These are phyloP conservation scores for Physcia stellaris DNA, from an alignment of 495 filamentous ascomycete genomes.

Conservation along the genomic window DNA sequence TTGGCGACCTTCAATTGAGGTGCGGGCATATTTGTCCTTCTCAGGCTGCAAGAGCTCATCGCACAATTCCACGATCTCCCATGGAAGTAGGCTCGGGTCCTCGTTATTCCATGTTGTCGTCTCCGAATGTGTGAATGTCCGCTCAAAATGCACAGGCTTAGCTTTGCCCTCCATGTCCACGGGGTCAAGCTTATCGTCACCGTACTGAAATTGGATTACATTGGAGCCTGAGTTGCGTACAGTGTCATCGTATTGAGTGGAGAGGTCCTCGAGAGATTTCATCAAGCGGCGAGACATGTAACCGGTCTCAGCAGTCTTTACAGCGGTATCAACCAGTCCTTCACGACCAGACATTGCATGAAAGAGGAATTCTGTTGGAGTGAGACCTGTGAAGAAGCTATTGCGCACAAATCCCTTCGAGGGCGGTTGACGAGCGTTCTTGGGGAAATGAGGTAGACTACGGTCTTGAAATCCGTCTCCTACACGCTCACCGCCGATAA, in stretches of 20 bases:
- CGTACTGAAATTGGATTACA: conserved; percentile 94
- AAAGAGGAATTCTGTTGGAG: conserved; percentile 88
- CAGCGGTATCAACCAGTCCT: conserved; percentile 97
- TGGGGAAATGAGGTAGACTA: conserved; percentile 87
- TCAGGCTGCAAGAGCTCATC: conserved; percentile 49
- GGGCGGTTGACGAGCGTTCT: conserved; percentile 75
- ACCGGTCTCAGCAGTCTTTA: conserved; percentile 97
- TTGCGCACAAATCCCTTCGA: conserved; percentile 95
- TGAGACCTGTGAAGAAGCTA: conserved; percentile 91
- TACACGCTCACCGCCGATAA: conserved; percentile 88
- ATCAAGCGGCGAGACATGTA: conserved; percentile 98
- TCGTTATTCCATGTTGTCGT: conserved; percentile 62
- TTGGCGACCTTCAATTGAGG: conserved; percentile 31
- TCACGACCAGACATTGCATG: conserved; percentile 97
- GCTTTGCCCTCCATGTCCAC: conserved; percentile 95
- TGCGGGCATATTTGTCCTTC: conserved; percentile 49
- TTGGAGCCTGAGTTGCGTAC: conserved; percentile 74
- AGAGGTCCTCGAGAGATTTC: conserved; percentile 94
- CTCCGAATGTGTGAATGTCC: conserved; percentile 80
- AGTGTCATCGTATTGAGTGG: conserved; percentile 81
- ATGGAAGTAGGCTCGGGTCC: conserved; percentile 54
- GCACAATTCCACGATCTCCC: conserved; percentile 56
- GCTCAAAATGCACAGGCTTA: conserved; percentile 82
- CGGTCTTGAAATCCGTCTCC: conserved; percentile 93
- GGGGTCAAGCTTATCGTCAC: conserved; percentile 88